Base-by-base conservation (phyloP, 2,329 filamentous ascomycete species). In the Colletotrichum sp. region DNA sequence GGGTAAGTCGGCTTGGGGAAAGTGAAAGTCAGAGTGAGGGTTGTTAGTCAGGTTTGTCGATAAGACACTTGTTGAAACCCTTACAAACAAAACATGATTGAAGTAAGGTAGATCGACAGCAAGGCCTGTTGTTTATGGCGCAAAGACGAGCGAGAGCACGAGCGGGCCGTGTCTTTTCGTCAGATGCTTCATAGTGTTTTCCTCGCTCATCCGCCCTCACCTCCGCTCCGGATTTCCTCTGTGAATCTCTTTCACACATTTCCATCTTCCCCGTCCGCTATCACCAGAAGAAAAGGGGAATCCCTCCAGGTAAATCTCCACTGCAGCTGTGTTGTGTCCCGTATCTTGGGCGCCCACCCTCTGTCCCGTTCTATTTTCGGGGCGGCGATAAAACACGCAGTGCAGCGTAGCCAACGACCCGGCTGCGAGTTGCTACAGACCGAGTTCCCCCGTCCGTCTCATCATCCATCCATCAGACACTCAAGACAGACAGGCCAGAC, bases 281-380 rank as follows among this genome's bases (percentile, higher is more conserved):
- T 44, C 57, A 75, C 16, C 73, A 44, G 65, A 30, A 44, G 16
- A 72, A 75, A 63, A 72, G 57, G 73, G 69, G 63, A n/a, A 64
- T 76, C 70, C 75, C 76, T 74, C 67, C 69, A 69, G 52, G 55
- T 39, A 64, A 55, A 30, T 59, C 65, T 76, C 70, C 74, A 74
- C 64, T 55, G 32, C 36, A 65, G 59, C 74, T 76, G 64, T 74
- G 28, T 59, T 76, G 64, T 74, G 28, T 52, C 63, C 55, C 24
- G 28, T 72, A 36, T 32, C 60, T 55, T 44, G 49, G n/a, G 15
- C 34, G 68, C 32, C 63, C 72, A 67, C 62, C 32, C n/a, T 13
- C 63, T 67, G 44, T 59, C 63, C 59, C 70, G 65, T 69, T 76
- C 70, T 76, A 76, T 76, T 76, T 76, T 74, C 70, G 74, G 70